Evolutionary conservation across 768 basidiomycete genomes (phyloP).

Genomic region (Crucibulum laeve): DNA sequence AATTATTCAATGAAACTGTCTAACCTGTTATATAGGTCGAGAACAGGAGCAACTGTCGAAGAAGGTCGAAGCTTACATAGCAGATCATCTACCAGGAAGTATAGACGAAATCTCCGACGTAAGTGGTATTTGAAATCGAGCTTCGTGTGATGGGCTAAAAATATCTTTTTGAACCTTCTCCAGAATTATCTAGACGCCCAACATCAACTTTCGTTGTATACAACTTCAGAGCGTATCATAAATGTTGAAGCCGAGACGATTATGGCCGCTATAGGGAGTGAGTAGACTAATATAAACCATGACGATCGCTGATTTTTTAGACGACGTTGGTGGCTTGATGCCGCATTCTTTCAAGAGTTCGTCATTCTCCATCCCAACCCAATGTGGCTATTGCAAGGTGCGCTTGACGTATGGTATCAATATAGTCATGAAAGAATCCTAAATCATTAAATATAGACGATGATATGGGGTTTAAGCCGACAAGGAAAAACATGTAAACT

Average conservation of each 20-base stretch:
- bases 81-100: slow-evolving; percentile 48
- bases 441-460: slow-evolving; percentile 39
- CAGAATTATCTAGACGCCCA: slow-evolving; percentile 62
- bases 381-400: slow-evolving; percentile 81
- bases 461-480: slow-evolving; percentile 85
- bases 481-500: slow-evolving; percentile 81
- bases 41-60: slow-evolving; percentile 50
- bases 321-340: slow-evolving; percentile 64
- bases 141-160: slow-evolving; percentile 5
- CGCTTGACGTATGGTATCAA: slow-evolving; percentile 8
- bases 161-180: slow-evolving; percentile 5
- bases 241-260: slow-evolving; percentile 65
- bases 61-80: slow-evolving; percentile 41
- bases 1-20: background rate
- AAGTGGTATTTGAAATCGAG: slow-evolving; percentile 13
- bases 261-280: slow-evolving; percentile 58
- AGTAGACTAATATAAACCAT: slow-evolving; percentile 13
- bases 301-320: slow-evolving; percentile 28
- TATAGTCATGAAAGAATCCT: slow-evolving; percentile 5
- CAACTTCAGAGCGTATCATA: slow-evolving; percentile 52
- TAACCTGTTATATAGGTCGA: slow-evolving; percentile 31
- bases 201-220: slow-evolving; percentile 53
- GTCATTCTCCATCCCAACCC: slow-evolving; percentile 81
- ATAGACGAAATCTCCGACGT: slow-evolving; percentile 59
- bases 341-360: slow-evolving; percentile 84